Conservation (phyloP, 306 rosid genomes). For the Glycine tomentella region DNA sequence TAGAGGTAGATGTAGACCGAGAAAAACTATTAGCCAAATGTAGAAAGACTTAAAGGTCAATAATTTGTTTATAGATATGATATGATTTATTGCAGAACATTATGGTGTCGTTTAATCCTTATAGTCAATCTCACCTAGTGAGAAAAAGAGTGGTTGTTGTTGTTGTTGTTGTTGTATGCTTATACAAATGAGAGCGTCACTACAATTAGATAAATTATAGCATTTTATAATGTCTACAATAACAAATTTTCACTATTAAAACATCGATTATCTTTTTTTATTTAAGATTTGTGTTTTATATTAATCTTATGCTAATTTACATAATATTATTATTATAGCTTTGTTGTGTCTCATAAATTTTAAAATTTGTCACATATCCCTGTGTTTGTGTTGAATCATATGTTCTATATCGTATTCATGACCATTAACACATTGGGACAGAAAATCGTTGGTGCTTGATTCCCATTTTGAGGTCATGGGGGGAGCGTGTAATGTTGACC, state of each 20-base stretch:
- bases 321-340: not conserved
- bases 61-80: not conserved
- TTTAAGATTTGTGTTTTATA: slow-evolving; percentile 2
- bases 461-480: not conserved
- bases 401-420: not conserved
- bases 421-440: not conserved
- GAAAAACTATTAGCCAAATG: not conserved
- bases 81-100: not conserved
- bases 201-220: not conserved
- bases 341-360: not conserved
- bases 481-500: not conserved
- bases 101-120: not conserved
- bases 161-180: not conserved
- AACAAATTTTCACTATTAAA: not conserved
- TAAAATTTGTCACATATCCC: not conserved
- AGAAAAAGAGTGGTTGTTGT: not conserved
- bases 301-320: not conserved
- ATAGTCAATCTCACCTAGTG: not conserved
- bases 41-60: not conserved
- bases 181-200: not conserved
- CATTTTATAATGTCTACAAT: not conserved
- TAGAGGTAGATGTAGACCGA: not conserved
- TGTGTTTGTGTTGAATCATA: not conserved
- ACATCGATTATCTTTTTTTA: not conserved
- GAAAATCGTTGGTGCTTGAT: not conserved